Base-by-base conservation (phyloP, 768 basidiomycete genomes). In the Boletus rubescentipes region DNA sequence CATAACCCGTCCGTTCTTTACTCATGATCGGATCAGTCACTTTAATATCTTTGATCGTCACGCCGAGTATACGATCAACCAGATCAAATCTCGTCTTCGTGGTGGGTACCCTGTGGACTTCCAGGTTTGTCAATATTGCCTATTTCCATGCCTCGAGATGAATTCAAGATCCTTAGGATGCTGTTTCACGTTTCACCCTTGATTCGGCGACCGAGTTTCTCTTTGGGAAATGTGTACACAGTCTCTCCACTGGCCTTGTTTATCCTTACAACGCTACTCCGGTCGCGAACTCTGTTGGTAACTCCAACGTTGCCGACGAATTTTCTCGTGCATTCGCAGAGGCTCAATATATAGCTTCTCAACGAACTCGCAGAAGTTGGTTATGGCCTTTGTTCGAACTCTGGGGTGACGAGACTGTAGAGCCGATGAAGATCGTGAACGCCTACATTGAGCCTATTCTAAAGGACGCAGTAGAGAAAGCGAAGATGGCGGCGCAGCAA, bases 131-230 rank as follows among this genome's bases (percentile, higher is more conserved):
- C 40, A 3, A 12, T 45, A 15, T 36, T 14, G 3, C 30, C 20
- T 29, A 14, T 39, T 15, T 47, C 47, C 15, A 4, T 49, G 16
- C 14, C 32, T 40, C 41, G 31, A 46, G 6, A 14, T 18, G 39
- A 37, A 20, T 34, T 29, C 39, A 10, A 43, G 23, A 38, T 34
- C 23, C 23, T 14, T 52, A 82, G 79, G 84, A 85, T 60, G 68
- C 83, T 4, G 79, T 84, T 62, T 78, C 76, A 3, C 77, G 84
- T 2, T 86, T 86, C 63, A 85, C 85, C 0, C 77, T 87, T 21
- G 86, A 88, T 69, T 77, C 82, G 2, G 84, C 84, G 2, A 80
- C 83, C 0, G 83, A 85, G 51, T 86, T 86, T 61, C 75, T 88
- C 34, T 86, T 87, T 49, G 85, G 85, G 3, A 72, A 71, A 46